Conservation (phyloP, 2,329 filamentous ascomycete species). For the Diaporthe ampelina region DNA sequence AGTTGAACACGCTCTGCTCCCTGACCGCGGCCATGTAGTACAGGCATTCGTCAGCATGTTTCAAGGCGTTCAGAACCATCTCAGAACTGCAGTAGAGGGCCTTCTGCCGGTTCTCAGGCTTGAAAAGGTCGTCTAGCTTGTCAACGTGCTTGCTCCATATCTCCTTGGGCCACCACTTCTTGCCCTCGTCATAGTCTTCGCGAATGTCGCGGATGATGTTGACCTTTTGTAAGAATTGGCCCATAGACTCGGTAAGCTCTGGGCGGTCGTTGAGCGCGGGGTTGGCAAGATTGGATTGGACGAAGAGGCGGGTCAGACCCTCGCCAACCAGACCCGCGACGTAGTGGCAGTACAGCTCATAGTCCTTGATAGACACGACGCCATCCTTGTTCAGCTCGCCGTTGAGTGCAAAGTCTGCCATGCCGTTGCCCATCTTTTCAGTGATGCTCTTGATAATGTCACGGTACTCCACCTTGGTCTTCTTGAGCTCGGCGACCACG, state of each 20-base stretch:
- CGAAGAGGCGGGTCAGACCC: conserved; percentile 90
- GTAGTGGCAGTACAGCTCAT: conserved; percentile 98
- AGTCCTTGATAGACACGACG: conserved; percentile 87
- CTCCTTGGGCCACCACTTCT: conserved; percentile 95
- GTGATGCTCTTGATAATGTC: conserved; percentile 94
- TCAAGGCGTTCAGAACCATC: conserved; percentile 92
- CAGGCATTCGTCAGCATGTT: conserved; percentile 91
- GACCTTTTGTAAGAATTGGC: conserved; percentile 96
- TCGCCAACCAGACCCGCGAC: conserved; percentile 99
- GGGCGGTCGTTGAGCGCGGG: conserved; percentile 83
- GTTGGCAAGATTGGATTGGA: conserved; percentile 88
- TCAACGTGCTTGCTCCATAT: conserved; percentile 97
- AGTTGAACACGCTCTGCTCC: conserved; percentile 99
- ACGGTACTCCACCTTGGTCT: conserved; percentile 86
- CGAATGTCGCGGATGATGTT: conserved; percentile 98
- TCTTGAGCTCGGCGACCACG: conserved; percentile 88
- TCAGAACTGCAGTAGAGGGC: conserved; percentile 91
- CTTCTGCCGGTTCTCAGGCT: conserved; percentile 80
- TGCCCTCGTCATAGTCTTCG: conserved; percentile 89
- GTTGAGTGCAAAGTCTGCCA: conserved; percentile 95
- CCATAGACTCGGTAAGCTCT: conserved; percentile 93
- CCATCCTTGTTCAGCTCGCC: conserved; percentile 84
- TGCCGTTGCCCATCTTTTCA: conserved; percentile 95
- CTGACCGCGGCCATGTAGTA: conserved; percentile 96
- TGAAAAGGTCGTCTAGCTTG: conserved; percentile 90